Evolutionary conservation across 768 basidiomycete species (phyloP).

Genomic region (Aureoboletus auriporus): DNA sequence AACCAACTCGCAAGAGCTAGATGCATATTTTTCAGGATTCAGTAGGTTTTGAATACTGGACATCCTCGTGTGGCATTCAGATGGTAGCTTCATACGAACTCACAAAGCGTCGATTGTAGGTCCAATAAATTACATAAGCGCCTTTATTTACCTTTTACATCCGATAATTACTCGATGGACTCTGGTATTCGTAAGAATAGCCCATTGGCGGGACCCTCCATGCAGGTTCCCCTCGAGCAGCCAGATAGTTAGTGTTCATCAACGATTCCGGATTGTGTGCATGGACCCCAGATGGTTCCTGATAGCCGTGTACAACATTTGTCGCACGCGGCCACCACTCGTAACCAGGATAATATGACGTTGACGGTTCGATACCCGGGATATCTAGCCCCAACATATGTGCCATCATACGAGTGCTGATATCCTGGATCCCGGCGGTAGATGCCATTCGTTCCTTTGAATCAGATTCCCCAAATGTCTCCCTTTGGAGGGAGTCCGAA

Average conservation of each 20-base stretch:
- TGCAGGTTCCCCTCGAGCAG: slow-evolving; percentile 9
- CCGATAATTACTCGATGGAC: slow-evolving; percentile 16
- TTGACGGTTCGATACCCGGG: slow-evolving; percentile 52
- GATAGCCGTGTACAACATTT: slow-evolving; percentile 12
- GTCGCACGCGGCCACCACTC: slow-evolving; percentile 60
- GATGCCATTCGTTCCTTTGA: slow-evolving; percentile 23
- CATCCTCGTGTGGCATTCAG: slow-evolving; percentile 37
- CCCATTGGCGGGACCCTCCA: slow-evolving; percentile 18
- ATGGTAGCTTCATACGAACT: slow-evolving; percentile 8
- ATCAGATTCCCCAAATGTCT: slow-evolving; percentile 30
- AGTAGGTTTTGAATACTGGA: slow-evolving; percentile 53
- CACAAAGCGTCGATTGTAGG: slow-evolving; percentile 28
- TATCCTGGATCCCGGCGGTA: slow-evolving; percentile 51
- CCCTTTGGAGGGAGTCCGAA: slow-evolving; percentile 42
- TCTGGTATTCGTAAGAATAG: slow-evolving; percentile 21
- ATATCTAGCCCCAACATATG: slow-evolving; percentile 68
- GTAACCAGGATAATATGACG: slow-evolving; percentile 51
- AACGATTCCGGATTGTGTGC: slow-evolving; percentile 5
- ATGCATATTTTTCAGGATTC: slow-evolving; percentile 47
- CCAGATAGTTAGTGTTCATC: slow-evolving; percentile 17
- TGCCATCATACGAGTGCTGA: slow-evolving; percentile 64
- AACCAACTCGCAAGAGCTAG: slow-evolving; percentile 41
- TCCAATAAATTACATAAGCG: slow-evolving; percentile 30
- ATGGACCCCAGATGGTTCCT: slow-evolving; percentile 4
- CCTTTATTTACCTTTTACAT: slow-evolving; percentile 7